Percentiles rank a stretch among this genome's conserved stretches.
Conservation (phyloP, 768 basidiomycete genomes). For the Boletus rufocinnamomeus region DNA sequence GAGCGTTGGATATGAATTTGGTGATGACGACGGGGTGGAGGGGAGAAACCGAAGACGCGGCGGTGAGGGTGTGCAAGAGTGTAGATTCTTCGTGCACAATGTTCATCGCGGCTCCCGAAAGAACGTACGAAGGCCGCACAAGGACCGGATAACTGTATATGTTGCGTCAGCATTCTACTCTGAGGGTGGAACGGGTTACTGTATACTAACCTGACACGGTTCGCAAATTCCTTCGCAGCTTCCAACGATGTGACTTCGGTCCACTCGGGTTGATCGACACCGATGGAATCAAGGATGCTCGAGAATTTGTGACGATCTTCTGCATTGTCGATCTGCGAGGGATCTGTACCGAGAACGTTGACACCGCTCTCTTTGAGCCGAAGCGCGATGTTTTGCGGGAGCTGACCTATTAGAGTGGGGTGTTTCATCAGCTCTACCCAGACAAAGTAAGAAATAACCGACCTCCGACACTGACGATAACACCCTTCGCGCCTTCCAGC, state of each 20-base stretch:
- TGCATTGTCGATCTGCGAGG: constrained; percentile 91
- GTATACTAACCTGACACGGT: constrained; percentile 62
- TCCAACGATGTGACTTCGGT: constrained; percentile 85
- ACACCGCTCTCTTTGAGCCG: constrained; percentile 89
- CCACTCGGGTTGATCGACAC: constrained; percentile 98
- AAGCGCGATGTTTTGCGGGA: constrained; percentile 98
- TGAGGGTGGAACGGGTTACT: background rate
- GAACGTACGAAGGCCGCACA: constrained; percentile 96
- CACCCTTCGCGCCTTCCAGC: constrained; percentile 88
- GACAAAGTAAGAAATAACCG: constrained; percentile 27
- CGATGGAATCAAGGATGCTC: constrained; percentile 89
- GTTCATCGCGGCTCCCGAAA: constrained; percentile 99
- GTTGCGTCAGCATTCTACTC: constrained; percentile 1
- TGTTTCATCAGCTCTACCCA: background rate
- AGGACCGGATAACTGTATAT: constrained; percentile 87
- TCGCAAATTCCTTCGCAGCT: constrained; percentile 89
- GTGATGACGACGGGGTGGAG: constrained; percentile 98
- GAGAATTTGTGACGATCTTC: constrained; percentile 99
- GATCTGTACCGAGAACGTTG: constrained; percentile 95
- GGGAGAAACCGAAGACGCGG: constrained; percentile 94
- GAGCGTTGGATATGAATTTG: constrained; percentile 97
- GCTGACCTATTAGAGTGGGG: constrained; percentile 64
- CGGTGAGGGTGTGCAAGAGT: constrained; percentile 93
- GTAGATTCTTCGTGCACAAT: constrained; percentile 91
- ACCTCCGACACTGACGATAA: constrained; percentile 97